Evolutionary conservation across 345 rosid genomes (phyloP).

Genomic region (Brassica nigra): DNA sequence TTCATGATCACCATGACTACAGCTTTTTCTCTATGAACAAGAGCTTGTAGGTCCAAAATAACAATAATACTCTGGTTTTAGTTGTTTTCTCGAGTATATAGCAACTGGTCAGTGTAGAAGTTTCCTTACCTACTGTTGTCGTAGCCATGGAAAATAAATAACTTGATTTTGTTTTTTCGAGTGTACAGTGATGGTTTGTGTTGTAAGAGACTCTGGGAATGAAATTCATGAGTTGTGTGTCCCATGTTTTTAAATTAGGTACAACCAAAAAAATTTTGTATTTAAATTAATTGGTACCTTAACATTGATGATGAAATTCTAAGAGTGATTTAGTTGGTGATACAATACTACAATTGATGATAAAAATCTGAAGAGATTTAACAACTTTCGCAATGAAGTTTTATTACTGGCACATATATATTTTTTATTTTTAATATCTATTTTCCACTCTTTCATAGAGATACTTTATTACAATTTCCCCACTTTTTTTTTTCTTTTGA

Average conservation of each 20-base stretch:
- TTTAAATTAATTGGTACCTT: no score
- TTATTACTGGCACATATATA: neutral
- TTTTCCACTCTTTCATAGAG: neutral
- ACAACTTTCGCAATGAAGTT: neutral
- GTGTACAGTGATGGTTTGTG: neutral
- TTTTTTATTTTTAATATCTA: neutral
- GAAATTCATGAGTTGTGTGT: neutral
- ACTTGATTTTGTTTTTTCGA: neutral
- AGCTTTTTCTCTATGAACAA: conserved; percentile 48
- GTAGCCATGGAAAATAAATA: neutral
- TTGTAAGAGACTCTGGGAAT: neutral
- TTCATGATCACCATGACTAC: conserved; percentile 63
- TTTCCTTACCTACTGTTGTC: neutral
- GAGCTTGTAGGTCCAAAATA: conserved; percentile 20
- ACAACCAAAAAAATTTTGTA: no score
- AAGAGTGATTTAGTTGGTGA: neutral
- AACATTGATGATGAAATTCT: neutral
- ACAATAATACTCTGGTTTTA: neutral
- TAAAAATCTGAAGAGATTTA: neutral
- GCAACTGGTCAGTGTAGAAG: neutral
- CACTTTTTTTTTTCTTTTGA: no score
- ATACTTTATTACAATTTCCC: neutral
- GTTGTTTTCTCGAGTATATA: neutral
- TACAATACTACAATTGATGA: neutral
- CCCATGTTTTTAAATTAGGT: no score